Evolutionary conservation across 805 yeast genomes (phyloP).

Genomic region (Yarrowia keelungensis): DNA sequence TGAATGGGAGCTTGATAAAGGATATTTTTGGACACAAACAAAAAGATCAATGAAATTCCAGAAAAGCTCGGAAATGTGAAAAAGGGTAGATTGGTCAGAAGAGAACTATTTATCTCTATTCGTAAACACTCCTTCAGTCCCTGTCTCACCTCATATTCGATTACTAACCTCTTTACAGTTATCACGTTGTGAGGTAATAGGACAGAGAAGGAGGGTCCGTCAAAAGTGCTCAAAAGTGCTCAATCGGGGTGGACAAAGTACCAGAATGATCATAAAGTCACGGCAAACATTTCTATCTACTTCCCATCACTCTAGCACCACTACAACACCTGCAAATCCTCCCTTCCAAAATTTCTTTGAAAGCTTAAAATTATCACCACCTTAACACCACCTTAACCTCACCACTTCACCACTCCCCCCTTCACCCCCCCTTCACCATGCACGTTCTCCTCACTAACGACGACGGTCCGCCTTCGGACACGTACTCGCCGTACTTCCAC

Average conservation of each 20-base stretch:
- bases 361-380: neutral
- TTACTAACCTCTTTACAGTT: too few species aligned
- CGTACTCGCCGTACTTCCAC: conserved; percentile 83
- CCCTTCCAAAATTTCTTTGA: neutral
- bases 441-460: conserved; percentile 71
- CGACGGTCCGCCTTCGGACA: conserved; percentile 90
- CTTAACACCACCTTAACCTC: neutral
- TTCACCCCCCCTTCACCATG: neutral
- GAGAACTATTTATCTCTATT: too few species aligned
- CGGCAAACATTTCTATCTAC: neutral
- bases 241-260: neutral
- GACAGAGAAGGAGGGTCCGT: too few species aligned
- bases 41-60: too few species aligned
- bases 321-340: neutral
- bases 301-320: neutral
- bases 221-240: neutral
- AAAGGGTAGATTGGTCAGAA: too few species aligned
- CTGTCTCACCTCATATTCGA: too few species aligned
- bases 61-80: too few species aligned
- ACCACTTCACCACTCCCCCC: neutral
- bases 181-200: too few species aligned
- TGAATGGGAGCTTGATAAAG: too few species aligned
- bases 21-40: too few species aligned
- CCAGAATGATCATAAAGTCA: neutral
- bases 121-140: too few species aligned